Conservation (phyloP, 768 basidiomycete species). For the Xerocomellus dryophilus region DNA sequence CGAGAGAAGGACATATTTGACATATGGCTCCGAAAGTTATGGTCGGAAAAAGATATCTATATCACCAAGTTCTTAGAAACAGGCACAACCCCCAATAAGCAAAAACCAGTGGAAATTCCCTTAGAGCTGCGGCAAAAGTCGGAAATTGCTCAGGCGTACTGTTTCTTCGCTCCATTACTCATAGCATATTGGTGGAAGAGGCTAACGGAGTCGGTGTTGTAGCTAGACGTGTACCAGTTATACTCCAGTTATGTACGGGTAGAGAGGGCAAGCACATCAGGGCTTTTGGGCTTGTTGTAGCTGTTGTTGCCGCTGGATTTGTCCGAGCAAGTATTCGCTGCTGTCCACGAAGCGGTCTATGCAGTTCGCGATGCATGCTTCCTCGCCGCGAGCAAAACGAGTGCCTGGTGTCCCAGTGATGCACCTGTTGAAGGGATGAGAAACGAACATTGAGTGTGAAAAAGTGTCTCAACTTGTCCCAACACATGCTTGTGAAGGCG, state of each 20-base stretch:
- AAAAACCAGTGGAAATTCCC: slow-evolving; percentile 50
- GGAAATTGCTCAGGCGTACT: slow-evolving; percentile 67
- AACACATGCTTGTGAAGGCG: slow-evolving; percentile 78
- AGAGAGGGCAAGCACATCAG: background rate
- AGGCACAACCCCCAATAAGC: slow-evolving; percentile 41
- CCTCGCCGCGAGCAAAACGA: slow-evolving; percentile 75
- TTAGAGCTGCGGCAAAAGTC: slow-evolving; percentile 49
- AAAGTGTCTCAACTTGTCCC: slow-evolving; percentile 74
- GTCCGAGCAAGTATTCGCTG: slow-evolving; percentile 75
- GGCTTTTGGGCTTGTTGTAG: slow-evolving; percentile 37
- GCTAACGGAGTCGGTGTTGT: slow-evolving; percentile 26
- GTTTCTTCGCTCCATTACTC: slow-evolving; percentile 62
- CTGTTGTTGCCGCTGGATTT: slow-evolving; percentile 51
- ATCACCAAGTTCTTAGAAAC: slow-evolving; percentile 64
- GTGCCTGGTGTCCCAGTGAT: slow-evolving; percentile 75
- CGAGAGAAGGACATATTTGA: slow-evolving; percentile 70
- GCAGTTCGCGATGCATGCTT: slow-evolving; percentile 82
- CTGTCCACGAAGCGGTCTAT: slow-evolving; percentile 91
- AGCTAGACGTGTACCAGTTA: slow-evolving; percentile 9
- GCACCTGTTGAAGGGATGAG: slow-evolving; percentile 52
- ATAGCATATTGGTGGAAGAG: slow-evolving; percentile 48
- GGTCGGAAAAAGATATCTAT: slow-evolving; percentile 80
- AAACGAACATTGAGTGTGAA: background rate
- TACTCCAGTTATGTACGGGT: slow-evolving; percentile 8
- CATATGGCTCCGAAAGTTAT: slow-evolving; percentile 74